These are phyloP conservation scores for Candida anglica DNA, from an alignment of 805 yeast genomes.

Conservation along the genomic window DNA sequence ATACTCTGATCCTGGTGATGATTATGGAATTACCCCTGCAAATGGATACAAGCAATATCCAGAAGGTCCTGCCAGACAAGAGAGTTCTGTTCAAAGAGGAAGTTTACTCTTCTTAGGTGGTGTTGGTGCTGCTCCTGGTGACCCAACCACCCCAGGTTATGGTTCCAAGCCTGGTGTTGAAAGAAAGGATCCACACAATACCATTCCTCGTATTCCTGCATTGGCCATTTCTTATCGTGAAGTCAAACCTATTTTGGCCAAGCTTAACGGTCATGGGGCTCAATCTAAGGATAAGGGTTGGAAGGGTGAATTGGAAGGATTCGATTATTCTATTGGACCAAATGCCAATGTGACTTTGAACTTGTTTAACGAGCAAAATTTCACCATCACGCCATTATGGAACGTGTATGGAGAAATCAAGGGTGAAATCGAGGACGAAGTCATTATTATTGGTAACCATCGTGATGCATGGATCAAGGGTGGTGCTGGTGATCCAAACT, in stretches of 20 bases:
- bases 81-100: conserved; percentile 57
- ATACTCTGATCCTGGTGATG: conserved; percentile 58
- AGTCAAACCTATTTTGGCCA: conserved; percentile 37
- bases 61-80: conserved; percentile 62
- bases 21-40: conserved; percentile 47
- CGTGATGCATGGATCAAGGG: conserved; percentile 47
- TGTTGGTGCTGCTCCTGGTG: conserved; percentile 57
- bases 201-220: conserved; percentile 38
- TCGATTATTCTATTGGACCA: conserved; percentile 39
- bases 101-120: conserved; percentile 55
- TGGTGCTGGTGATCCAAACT: conserved; percentile 45
- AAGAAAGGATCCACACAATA: conserved; percentile 28
- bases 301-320: conserved; percentile 38
- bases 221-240: conserved; percentile 43
- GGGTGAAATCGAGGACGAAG: conserved; percentile 36
- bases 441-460: conserved; percentile 41
- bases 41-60: conserved; percentile 61
- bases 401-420: conserved; percentile 43
- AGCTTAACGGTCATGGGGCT: conserved; percentile 36
- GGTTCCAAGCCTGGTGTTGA: conserved; percentile 46
- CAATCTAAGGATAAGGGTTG: conserved; percentile 25
- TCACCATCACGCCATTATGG: conserved; percentile 37
- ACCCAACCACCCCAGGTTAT: conserved; percentile 75
- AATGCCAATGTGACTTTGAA: conserved; percentile 30
- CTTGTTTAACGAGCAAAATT: conserved; percentile 37